Base-by-base conservation (phyloP, 345 rosid genomes). In the Kandelia obovata region DNA sequence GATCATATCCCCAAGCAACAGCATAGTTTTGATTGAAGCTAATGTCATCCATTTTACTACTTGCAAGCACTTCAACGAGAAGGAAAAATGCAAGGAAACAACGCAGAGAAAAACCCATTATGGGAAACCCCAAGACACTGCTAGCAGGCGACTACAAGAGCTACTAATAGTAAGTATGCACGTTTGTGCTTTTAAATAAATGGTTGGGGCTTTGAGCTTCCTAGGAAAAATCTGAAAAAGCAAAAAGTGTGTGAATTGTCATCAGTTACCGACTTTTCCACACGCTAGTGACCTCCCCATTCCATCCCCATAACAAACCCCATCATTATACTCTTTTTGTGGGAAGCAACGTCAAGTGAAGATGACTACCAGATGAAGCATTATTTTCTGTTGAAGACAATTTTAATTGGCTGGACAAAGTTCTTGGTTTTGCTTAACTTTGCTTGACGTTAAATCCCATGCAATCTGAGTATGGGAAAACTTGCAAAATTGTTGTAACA, bases 1-100 rank as follows among this genome's bases (percentile, higher is more conserved):
- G 84, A 59, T 80, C 74, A 31, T 66, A 27, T 19, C 87, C 91
- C 89, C 87, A 84, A 2, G 80, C 73, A 56, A 84, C 30, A 6
- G 61, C 59, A 63, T 87, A 87, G 52, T 75, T 78, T 21, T 73
- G 62, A 62, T 76, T 77, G 63, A 83, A 87, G 62, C 56, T 62
- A 35, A 5, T 20, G 15, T 53, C 72, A 0, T 47, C 23, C 5
- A 20, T 65, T 49, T 39, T 52, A 0, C n/a, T 39, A 53, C 19
- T 56, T 47, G 53, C 56, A 67, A 65, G 5, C 37, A 32, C 70
- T 58, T 58, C 72, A 56, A 66, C 56, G 0, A 62, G n/a, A 8
- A 70, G 25, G 11, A 69, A 5, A 61, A 58, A 52, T 17, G 64
- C 32, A 55, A 73, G 26, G 13, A 64, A 68, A 46, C 58, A 16